phyloP scores from a whole-genome alignment of 2,329 filamentous ascomycete genomes.

The Didymella pomorum region DNA sequence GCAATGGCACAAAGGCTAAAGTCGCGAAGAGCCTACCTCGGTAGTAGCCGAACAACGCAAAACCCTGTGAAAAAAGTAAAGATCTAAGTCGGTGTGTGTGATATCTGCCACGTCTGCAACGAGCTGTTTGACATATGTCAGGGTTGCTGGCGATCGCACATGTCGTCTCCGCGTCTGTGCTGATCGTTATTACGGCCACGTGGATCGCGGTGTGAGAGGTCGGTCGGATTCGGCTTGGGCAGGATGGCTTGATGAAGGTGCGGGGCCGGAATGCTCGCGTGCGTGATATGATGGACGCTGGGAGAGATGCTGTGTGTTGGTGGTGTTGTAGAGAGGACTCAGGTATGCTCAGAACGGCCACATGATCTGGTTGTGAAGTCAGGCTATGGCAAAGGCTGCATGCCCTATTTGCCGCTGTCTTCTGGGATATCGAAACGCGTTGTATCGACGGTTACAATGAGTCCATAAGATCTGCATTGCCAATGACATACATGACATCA shows the following conservation, averaged over 20 bases:
- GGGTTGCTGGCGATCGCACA: conserved; percentile 10
- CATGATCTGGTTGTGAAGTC: background rate
- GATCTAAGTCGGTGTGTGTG: conserved; percentile 6
- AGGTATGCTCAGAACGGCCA: no score
- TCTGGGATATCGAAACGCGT: no score
- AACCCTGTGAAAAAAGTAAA: background rate
- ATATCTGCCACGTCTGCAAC: background rate
- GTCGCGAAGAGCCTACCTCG: background rate
- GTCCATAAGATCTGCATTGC: no score
- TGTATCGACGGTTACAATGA: no score
- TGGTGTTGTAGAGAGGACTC: no score
- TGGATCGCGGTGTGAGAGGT: conserved; percentile 2
- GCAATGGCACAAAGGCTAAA: background rate
- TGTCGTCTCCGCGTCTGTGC: conserved; percentile 7
- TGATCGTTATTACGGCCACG: conserved; percentile 20
- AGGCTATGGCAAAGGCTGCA: background rate
- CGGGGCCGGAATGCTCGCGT: background rate
- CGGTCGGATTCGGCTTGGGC: conserved; percentile 14
- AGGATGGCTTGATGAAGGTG: background rate
- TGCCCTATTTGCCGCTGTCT: background rate
- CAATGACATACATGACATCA: no score
- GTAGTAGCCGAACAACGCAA: background rate
- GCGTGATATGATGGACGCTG: no score
- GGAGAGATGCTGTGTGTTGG: no score
- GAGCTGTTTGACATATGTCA: conserved; percentile 11